Base-by-base conservation (phyloP, 164 flowering plant genomes). In the Umbilicus rupestris region DNA sequence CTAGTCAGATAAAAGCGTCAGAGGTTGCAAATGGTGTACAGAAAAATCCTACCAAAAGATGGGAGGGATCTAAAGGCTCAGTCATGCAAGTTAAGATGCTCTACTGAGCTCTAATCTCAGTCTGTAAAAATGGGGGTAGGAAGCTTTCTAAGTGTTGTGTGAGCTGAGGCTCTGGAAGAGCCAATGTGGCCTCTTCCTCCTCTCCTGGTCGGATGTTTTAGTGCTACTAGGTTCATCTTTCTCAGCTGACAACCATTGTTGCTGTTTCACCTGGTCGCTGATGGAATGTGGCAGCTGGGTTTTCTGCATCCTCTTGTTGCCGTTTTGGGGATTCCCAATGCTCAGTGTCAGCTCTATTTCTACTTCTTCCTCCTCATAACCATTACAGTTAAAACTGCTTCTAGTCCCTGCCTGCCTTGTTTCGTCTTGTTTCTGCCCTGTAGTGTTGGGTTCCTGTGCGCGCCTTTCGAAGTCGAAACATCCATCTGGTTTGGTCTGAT, bases 301-400 rank as follows among this genome's bases (percentile, higher is more conserved):
- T 22, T 12, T 63, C 67, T 55, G 28, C 7, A 46, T 49, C 20
- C 42, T 50, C 20, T 50, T 68, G 42, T 70, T 72, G 5, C 58
- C 29, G 68, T 63, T 77, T 71, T 69, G 80, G 64, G 65, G 80
- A 44, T 67, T 66, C 39, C 90, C 88, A 63, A 83, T 79, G 72
- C 90, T 83, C 33, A 86, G 72, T 42, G 87, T 83, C 64, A 88
- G 76, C 69, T 88, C 95, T 16, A 88, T 72, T 6, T 86, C 84
- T 16, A 70, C 44, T 29, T 75, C 86, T 46, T 67, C 78, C 20
- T 74, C 77, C 9, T 63, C 64, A 28, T 57, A 73, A 33, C 29
- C 64, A 28, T 57, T 73, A 33, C 29, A 45, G 5, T 20, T 49
- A 28, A 58, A 9, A 74, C 67, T 26, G 69, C 69, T 2, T 68